These are phyloP conservation scores for Rhodotorula taiwanensis DNA, from an alignment of 768 basidiomycete species.

Conservation along the genomic window DNA sequence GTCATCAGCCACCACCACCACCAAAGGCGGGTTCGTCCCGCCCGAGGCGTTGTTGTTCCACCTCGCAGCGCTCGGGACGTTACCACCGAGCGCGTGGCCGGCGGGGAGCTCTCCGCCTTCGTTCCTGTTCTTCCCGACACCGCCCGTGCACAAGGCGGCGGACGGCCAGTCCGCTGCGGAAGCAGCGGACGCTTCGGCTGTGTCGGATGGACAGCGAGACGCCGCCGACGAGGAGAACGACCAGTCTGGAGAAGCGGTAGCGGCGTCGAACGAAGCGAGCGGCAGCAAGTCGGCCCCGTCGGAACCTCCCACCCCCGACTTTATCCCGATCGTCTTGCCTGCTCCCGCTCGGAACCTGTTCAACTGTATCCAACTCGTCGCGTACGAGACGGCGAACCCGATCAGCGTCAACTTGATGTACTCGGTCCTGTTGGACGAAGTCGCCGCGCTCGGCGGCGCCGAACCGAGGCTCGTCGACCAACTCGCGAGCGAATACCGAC, in stretches of 20 bases:
- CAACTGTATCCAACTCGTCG: slow-evolving; percentile 2
- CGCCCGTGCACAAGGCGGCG: not conserved
- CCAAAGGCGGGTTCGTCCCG: slow-evolving; percentile 11
- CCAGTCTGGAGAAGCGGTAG: no score
- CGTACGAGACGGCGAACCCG: not conserved
- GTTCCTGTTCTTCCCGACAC: slow-evolving; percentile 23
- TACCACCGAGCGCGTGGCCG: slow-evolving; percentile 5
- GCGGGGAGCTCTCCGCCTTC: not conserved
- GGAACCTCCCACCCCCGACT: not conserved
- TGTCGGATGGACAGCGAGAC: no score
- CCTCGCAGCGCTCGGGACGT: slow-evolving; percentile 20
- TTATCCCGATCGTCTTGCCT: slow-evolving; percentile 22
- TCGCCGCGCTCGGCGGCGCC: slow-evolving; percentile 14
- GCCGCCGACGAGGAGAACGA: no score
- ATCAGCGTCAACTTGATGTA: slow-evolving; percentile 27
- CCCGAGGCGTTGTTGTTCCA: slow-evolving; percentile 18
- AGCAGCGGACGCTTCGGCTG: no score
- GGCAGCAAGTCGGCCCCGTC: no score
- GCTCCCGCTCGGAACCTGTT: slow-evolving; percentile 13
- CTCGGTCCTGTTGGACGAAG: slow-evolving; percentile 16
- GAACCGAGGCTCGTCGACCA: slow-evolving; percentile 18
- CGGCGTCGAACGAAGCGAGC: no score
- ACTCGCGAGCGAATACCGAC: slow-evolving; percentile 21
- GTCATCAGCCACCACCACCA: no score
- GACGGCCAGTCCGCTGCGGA: no score